A percentile compares a stretch with the other conserved stretches of the same genome.
Conservation (phyloP, 1,284 basidiomycete species). For the Melanopsichium pennsylvanicum region DNA sequence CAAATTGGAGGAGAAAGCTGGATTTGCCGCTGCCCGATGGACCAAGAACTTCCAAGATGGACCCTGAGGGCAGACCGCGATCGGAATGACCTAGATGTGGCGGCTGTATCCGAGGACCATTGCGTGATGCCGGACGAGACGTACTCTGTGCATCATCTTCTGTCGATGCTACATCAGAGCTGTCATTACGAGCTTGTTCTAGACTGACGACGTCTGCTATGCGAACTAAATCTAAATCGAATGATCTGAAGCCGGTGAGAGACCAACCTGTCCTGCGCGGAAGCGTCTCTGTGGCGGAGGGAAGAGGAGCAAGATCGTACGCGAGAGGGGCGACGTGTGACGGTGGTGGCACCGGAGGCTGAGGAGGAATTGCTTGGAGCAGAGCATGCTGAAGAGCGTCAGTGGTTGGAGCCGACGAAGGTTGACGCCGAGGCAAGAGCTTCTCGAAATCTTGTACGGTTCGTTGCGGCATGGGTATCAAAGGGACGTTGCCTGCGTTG, state of each 20-base stretch:
- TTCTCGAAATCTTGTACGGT: constrained; percentile 22
- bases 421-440: constrained; percentile 11
- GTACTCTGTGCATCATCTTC: not conserved
- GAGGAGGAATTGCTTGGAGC: constrained; percentile 24
- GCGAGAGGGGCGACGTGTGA: not conserved
- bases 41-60: constrained; percentile 32
- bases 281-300: constrained; percentile 3
- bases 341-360: constrained; percentile 3
- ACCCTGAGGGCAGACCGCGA: constrained; percentile 33
- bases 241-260: constrained; percentile 22
- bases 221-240: constrained; percentile 33
- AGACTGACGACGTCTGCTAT: constrained; percentile 15
- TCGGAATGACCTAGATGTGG: constrained; percentile 4
- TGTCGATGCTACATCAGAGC: not conserved
- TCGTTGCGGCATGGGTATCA: constrained; percentile 33
- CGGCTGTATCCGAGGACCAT: not conserved
- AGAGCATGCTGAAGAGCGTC: constrained; percentile 8
- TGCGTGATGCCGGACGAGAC: not conserved
- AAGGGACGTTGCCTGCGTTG: not conserved
- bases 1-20: constrained; percentile 22
- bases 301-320: not conserved
- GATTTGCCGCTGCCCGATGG: constrained; percentile 41
- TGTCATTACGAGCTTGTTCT: constrained; percentile 8
- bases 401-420: not conserved
- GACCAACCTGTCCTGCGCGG: constrained; percentile 3